Conservation (phyloP, 225 moss, liverwort and hornwort species). For the Neckera pumila region DNA sequence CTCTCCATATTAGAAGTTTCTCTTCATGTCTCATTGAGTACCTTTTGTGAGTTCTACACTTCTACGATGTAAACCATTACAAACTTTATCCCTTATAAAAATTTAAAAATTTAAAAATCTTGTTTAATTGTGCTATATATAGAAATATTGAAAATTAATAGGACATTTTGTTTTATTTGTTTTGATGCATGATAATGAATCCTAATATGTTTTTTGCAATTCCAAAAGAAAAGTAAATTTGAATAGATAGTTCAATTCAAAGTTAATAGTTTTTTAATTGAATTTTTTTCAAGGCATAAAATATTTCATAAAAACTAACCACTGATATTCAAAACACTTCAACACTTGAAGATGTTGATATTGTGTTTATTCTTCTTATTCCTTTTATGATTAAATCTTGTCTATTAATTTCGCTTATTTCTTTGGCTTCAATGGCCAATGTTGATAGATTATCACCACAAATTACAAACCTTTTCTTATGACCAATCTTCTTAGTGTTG, state of each 20-base stretch:
- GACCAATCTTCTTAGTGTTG: neutral
- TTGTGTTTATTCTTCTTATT: slow-evolving; percentile 1
- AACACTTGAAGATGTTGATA: neutral
- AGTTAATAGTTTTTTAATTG: neutral
- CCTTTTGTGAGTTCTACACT: neutral
- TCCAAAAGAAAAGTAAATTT: too few relatives aligned
- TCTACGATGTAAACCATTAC: neutral
- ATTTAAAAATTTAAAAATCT: neutral
- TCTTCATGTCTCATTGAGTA: neutral
- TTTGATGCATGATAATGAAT: neutral
- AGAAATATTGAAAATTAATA: too few relatives aligned
- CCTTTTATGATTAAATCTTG: slow-evolving; percentile 4
- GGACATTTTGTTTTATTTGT: neutral
- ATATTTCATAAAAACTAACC: neutral
- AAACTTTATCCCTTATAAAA: neutral
- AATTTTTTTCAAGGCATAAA: neutral
- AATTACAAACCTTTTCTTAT: neutral
- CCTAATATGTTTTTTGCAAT: too few relatives aligned
- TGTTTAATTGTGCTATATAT: neutral
- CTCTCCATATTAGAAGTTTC: neutral
- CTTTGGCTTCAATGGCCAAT: neutral
- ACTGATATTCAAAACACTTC: neutral
- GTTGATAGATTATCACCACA: neutral
- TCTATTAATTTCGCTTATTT: neutral
- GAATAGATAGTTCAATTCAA: neutral